Percentiles rank a stretch among this genome's conserved stretches.
Evolutionary conservation across 768 basidiomycete genomes (phyloP).

Genomic region (Mrakia hoshinonis): DNA sequence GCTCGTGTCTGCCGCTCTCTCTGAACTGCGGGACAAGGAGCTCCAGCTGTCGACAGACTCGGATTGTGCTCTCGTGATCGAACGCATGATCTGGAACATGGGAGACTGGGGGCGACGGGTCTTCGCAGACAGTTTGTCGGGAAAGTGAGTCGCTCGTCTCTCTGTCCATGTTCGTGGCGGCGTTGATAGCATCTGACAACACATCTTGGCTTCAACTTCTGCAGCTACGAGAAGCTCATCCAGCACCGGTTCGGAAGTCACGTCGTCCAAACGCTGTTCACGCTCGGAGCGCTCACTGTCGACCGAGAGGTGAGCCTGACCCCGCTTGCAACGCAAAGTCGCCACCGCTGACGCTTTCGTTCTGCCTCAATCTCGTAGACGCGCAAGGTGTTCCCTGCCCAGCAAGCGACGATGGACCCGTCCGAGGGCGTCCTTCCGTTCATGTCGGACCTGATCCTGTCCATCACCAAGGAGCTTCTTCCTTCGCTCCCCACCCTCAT

Average conservation of each 20-base stretch:
- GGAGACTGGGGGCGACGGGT: slow-evolving; percentile 92
- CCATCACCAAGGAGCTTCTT: slow-evolving; percentile 55
- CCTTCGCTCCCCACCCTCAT: slow-evolving; percentile 57
- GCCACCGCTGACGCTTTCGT: slow-evolving; percentile 8
- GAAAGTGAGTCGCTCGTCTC: slow-evolving; percentile 58
- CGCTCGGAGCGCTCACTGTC: slow-evolving; percentile 43
- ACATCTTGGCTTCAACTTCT: not conserved
- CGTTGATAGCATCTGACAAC: not conserved
- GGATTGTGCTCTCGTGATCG: slow-evolving; percentile 81
- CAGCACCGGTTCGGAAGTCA: slow-evolving; percentile 86
- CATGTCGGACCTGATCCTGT: slow-evolving; percentile 39
- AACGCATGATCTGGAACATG: slow-evolving; percentile 85
- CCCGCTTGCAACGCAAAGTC: slow-evolving; percentile 29
- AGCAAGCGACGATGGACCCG: slow-evolving; percentile 36
- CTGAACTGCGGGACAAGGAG: slow-evolving; percentile 80
- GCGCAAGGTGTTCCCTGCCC: slow-evolving; percentile 38
- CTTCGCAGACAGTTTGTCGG: slow-evolving; percentile 73
- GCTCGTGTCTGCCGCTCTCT: slow-evolving; percentile 72
- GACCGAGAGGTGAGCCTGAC: slow-evolving; percentile 42
- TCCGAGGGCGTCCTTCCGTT: slow-evolving; percentile 36
- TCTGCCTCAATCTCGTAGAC: slow-evolving; percentile 21
- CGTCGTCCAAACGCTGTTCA: slow-evolving; percentile 83
- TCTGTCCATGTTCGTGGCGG: no score
- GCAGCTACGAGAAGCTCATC: slow-evolving; percentile 33
- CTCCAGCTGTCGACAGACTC: slow-evolving; percentile 84